Evolutionary conservation across 352 stramenopile species (phyloP).

Genomic region (Pythium plurisporium): DNA sequence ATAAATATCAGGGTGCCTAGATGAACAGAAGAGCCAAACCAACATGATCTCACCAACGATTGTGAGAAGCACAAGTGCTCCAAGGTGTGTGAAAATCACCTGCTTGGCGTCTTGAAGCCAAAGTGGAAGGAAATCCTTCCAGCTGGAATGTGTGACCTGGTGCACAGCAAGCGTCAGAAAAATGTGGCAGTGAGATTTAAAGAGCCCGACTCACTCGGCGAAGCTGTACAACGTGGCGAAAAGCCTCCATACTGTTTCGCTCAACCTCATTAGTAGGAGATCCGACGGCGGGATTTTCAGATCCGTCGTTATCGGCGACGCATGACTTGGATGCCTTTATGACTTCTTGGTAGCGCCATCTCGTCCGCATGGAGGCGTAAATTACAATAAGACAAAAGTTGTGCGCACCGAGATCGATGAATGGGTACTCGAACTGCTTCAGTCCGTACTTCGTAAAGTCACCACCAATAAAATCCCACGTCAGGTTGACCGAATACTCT

Average conservation of each 20-base stretch:
- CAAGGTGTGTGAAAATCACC: conserved; percentile 69
- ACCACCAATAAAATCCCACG: conserved; percentile 35
- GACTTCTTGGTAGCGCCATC: conserved; percentile 70
- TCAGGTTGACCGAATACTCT: conserved; percentile 72
- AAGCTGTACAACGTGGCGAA: conserved; percentile 9
- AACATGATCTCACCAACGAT: conserved; percentile 53
- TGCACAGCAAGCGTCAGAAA: no score
- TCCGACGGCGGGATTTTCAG: background rate
- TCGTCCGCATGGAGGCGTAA: conserved; percentile 71
- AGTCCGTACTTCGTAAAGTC: conserved; percentile 62
- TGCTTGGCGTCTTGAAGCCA: conserved; percentile 72
- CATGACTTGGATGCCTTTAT: conserved; percentile 29
- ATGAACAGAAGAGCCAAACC: no score
- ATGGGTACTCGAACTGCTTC: conserved; percentile 65
- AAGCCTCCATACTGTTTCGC: conserved; percentile 21
- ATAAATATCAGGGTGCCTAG: no score
- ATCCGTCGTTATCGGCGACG: background rate
- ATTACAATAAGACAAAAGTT: conserved; percentile 76
- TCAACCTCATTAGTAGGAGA: conserved; percentile 1
- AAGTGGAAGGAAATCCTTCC: conserved; percentile 42
- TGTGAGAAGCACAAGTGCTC: conserved; percentile 74
- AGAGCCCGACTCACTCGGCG: conserved; percentile 20
- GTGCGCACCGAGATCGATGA: conserved; percentile 70
- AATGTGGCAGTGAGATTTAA: no score
- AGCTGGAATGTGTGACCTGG: conserved; percentile 53